phyloP scores from a whole-genome alignment of 176 grass and related monocot genomes.

The Thinopyrum elongatum region DNA sequence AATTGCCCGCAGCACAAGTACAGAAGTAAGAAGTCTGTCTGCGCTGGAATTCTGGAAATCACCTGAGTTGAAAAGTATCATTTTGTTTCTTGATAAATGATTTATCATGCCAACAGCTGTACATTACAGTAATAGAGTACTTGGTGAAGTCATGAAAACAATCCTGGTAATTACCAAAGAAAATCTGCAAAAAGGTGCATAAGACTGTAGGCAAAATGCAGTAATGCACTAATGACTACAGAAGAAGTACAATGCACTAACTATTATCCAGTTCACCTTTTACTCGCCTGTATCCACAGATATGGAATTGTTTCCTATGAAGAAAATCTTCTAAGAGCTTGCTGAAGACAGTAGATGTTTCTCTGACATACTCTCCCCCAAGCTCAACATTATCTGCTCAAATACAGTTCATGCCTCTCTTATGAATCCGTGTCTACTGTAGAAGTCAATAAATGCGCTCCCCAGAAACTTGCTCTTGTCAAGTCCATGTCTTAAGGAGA shows the following conservation, averaged over 20 bases:
- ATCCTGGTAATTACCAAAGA: constrained; percentile 4
- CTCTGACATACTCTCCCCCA: background rate
- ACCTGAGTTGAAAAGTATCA: background rate
- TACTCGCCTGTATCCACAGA: constrained; percentile 5
- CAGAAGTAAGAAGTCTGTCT: background rate
- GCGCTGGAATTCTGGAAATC: background rate
- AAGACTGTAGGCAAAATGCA: background rate
- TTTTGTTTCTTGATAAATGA: background rate
- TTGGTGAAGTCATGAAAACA: constrained; percentile 1
- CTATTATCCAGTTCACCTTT: background rate
- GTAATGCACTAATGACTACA: background rate
- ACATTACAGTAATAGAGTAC: background rate
- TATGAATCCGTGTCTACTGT: constrained; percentile 35
- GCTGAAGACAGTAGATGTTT: background rate
- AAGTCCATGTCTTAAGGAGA: constrained; percentile 41
- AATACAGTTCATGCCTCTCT: constrained; percentile 38
- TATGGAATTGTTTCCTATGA: background rate
- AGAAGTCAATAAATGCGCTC: constrained; percentile 59
- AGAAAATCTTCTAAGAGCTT: background rate
- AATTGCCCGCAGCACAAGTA: background rate
- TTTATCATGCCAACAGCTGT: background rate
- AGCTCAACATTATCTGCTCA: background rate
- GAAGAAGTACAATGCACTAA: background rate
- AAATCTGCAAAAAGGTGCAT: background rate
- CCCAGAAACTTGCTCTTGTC: constrained; percentile 44